These are phyloP conservation scores for Colletotrichum musicola DNA, from an alignment of 2,329 filamentous ascomycete species.

Conservation along the genomic window DNA sequence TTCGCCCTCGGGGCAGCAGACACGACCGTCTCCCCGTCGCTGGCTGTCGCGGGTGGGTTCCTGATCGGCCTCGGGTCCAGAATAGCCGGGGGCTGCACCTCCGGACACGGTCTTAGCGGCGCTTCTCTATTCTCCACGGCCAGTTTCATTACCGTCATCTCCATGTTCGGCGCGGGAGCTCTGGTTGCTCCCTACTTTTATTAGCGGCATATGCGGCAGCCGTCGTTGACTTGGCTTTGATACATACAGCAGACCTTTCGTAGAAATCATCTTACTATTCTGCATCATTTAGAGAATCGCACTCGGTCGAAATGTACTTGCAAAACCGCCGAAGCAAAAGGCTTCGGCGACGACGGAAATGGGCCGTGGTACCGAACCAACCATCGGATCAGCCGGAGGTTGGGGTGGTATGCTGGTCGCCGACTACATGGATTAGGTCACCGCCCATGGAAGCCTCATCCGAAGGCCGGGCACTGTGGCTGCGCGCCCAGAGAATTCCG, in stretches of 20 bases:
- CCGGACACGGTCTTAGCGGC: constrained; percentile 77
- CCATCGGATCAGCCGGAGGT: no score
- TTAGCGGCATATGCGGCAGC: constrained; percentile 15
- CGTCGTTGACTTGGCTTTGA: neutral
- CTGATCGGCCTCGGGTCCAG: constrained; percentile 71
- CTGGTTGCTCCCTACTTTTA: constrained; percentile 42
- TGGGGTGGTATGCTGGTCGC: no score
- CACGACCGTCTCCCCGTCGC: constrained; percentile 49
- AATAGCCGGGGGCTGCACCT: constrained; percentile 75
- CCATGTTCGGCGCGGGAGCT: constrained; percentile 67
- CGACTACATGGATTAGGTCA: no score
- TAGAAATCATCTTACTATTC: neutral
- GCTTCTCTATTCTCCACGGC: constrained; percentile 72
- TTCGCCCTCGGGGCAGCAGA: constrained; percentile 44
- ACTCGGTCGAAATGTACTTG: no score
- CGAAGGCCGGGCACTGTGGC: no score
- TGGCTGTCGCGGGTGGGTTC: constrained; percentile 66
- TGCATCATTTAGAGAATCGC: no score
- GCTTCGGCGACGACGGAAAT: no score
- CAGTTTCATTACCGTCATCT: constrained; percentile 71
- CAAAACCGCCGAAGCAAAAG: no score
- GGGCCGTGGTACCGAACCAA: no score
- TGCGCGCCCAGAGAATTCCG: no score
- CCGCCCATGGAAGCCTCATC: no score
- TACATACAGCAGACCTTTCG: neutral